phyloP scores from a whole-genome alignment of 164 flowering plant species.

The Berberis thunbergii region DNA sequence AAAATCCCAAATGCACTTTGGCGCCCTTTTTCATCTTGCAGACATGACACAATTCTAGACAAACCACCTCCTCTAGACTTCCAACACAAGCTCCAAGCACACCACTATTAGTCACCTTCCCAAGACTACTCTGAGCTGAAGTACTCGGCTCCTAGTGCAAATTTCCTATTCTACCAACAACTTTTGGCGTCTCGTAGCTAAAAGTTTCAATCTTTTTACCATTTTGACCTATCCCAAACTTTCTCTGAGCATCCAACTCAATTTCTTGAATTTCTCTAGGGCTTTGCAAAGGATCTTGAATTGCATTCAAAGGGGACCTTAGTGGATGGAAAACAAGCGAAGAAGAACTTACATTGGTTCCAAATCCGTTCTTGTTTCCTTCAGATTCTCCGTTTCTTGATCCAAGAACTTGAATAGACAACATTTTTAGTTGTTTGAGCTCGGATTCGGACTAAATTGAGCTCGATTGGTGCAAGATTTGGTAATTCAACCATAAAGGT shows the following conservation, averaged over 20 bases:
- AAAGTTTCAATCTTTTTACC: constrained; percentile 15
- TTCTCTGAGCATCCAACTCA: constrained; percentile 18
- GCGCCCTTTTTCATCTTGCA: too few species aligned
- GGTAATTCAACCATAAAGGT: too few species aligned
- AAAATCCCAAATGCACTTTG: too few species aligned
- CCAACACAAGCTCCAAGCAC: constrained; percentile 17
- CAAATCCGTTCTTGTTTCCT: constrained; percentile 40
- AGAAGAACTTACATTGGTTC: constrained; percentile 12
- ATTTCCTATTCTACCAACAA: constrained; percentile 23
- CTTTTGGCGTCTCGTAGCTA: constrained; percentile 21
- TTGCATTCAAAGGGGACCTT: constrained; percentile 47
- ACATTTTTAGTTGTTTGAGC: neutral
- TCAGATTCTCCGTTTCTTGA: constrained; percentile 11
- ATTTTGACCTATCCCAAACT: constrained; percentile 7
- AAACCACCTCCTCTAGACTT: constrained; percentile 23
- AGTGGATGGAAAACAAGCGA: constrained; percentile 22
- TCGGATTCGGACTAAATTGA: neutral
- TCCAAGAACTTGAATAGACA: too few species aligned
- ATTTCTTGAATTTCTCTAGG: constrained; percentile 13
- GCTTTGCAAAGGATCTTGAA: constrained; percentile 48
- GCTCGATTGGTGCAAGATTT: too few species aligned
- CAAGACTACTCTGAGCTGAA: constrained; percentile 31
- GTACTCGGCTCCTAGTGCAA: constrained; percentile 46
- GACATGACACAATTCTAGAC: constrained; percentile 10
- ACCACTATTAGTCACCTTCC: constrained; percentile 23